Conservation (phyloP, 306 rosid genomes). For the Delonix regia region DNA sequence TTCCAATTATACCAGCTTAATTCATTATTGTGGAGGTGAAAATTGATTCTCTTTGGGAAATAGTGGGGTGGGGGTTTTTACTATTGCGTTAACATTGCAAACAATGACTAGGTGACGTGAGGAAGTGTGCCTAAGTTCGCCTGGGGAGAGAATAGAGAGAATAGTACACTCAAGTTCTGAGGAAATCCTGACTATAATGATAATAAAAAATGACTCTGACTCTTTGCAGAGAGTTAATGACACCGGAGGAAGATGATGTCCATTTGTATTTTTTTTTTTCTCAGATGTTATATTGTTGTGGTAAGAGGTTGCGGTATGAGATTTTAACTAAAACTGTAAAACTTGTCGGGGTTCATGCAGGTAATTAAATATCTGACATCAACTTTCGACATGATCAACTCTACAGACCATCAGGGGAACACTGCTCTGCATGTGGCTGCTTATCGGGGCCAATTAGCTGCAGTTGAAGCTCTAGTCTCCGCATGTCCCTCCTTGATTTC, state of each 20-base stretch:
- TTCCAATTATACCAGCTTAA: too few species aligned
- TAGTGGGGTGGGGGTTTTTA: neutral
- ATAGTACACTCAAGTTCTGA: neutral
- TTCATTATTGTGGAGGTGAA: neutral
- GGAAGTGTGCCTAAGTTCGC: neutral
- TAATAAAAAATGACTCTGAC: neutral
- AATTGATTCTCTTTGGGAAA: neutral
- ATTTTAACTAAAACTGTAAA: neutral
- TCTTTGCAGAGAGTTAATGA: neutral
- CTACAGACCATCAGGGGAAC: conserved; percentile 80
- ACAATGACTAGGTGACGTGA: neutral
- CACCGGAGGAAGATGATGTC: neutral
- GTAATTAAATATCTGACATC: conserved; percentile 64
- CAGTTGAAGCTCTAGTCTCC: conserved; percentile 75
- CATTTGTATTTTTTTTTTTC: neutral
- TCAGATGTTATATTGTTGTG: neutral
- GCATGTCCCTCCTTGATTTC: conserved; percentile 60
- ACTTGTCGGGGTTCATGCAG: conserved; percentile 53
- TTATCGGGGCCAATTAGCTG: conserved; percentile 74
- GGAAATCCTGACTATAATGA: neutral
- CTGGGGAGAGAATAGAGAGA: neutral
- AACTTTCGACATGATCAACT: conserved; percentile 63
- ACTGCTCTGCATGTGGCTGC: conserved; percentile 94
- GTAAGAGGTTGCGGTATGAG: conserved; percentile 24
- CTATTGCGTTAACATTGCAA: neutral